phyloP scores from a whole-genome alignment of 345 rosid species.

The Orychophragmus violaceus region DNA sequence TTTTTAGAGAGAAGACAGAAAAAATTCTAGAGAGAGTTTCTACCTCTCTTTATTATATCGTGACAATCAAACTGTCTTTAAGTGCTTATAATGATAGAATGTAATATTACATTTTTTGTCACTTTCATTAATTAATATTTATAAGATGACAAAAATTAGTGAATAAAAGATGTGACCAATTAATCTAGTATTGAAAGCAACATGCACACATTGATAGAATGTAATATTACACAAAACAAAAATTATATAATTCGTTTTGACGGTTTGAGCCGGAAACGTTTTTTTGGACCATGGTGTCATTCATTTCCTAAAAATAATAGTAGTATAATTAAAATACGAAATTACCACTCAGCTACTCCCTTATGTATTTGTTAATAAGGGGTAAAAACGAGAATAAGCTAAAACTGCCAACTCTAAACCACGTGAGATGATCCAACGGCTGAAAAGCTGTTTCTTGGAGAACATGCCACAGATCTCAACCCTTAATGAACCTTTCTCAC shows the following conservation, averaged over 20 bases:
- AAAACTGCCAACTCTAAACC: constrained; percentile 17
- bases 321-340: background rate
- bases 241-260: background rate
- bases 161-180: no score
- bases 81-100: no score
- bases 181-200: no score
- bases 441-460: constrained; percentile 25
- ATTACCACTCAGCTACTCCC: background rate
- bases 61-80: no score
- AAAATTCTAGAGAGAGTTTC: no score
- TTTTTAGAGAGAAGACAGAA: no score
- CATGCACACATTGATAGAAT: no score
- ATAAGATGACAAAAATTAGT: no score
- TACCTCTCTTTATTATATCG: no score
- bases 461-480: constrained; percentile 27
- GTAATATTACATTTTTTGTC: no score
- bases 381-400: background rate
- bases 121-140: no score
- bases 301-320: background rate
- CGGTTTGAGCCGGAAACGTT: background rate
- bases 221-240: background rate
- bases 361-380: background rate
- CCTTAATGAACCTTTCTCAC: constrained; percentile 3
- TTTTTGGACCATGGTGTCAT: background rate
- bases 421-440: constrained; percentile 32